Base-by-base conservation (phyloP, 345 rosid species). In the Tarenaya hassleriana region DNA sequence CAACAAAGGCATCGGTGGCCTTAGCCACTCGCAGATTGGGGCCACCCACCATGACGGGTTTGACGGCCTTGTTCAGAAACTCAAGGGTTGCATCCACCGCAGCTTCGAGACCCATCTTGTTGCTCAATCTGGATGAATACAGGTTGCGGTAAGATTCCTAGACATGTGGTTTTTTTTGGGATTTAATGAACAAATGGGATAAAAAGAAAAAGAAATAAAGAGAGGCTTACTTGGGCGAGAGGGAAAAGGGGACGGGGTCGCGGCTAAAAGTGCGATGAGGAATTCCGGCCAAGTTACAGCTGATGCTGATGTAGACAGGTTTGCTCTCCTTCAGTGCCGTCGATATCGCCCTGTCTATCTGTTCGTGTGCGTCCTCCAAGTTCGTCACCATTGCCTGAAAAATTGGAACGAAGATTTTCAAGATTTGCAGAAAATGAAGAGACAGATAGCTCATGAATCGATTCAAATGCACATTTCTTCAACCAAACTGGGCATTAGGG, bases 241-340 rank as follows among this genome's bases (percentile, higher is more conserved):
- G 38, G 2, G 73, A 72, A 11, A 83, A 70, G 0, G 80, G 84
- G 8, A 80, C 61, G 0, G 90, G 82, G 15, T 75, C 70, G 15
- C 34, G 63, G 35, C 35, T 48, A 34, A 79, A 83, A 1, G 84
- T 71, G 10, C 75, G 79, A 47, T 75, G 83, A 46, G 90, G 73
- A 27, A 65, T 67, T 0, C 70, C 75, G 4, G 77, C 54, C 20
- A 79, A 53, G 53, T 79, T 79, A 12, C 90, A 82, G 60, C 79
- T 69, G 13, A 82, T 66, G 71, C 79, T 79, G 27, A 79, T 75
- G 21, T 82, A 79, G n/a, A 75, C 90, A 47, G 83, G 90, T 63
- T 79, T 82, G 73, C 90, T 82, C 38, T 82, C 81, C 41, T 63
- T 73, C 53, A 77, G 38, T 31, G 77, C 72, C 17, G 80, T 64